These are phyloP conservation scores for Galeopsis tetrahit DNA, from an alignment of 257 asterid species.

Conservation along the genomic window DNA sequence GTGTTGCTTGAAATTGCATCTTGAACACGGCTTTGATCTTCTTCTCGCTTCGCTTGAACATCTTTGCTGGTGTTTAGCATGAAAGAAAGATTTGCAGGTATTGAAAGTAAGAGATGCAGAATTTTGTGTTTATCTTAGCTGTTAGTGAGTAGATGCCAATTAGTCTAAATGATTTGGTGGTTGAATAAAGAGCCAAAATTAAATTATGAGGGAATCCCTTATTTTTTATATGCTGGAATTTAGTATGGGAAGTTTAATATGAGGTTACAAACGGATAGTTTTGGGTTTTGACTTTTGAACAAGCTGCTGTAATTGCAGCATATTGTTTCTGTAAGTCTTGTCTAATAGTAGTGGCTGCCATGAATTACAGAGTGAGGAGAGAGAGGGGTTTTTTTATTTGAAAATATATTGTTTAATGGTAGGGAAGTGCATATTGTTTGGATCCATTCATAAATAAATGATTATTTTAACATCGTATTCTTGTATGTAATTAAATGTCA, in stretches of 20 bases:
- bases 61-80: constrained; percentile 47
- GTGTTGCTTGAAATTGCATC: constrained; percentile 89
- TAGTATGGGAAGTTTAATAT: constrained; percentile 9
- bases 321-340: constrained; percentile 9
- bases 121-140: constrained; percentile 31
- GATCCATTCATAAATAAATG: too few species aligned
- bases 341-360: constrained; percentile 40
- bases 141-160: constrained; percentile 32
- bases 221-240: constrained; percentile 25
- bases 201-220: constrained; percentile 28
- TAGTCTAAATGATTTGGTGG: constrained; percentile 41
- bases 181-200: constrained; percentile 32
- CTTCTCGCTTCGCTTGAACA: constrained; percentile 87
- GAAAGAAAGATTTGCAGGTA: constrained; percentile 37
- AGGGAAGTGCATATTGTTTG: background rate
- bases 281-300: constrained; percentile 41
- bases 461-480: too few species aligned
- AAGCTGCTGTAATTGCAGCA: constrained; percentile 37
- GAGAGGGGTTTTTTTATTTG: constrained; percentile 1
- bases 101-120: constrained; percentile 19
- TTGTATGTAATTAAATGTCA: too few species aligned
- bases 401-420: background rate
- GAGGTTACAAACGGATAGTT: constrained; percentile 38
- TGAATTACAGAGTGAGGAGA: constrained; percentile 21
- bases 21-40: constrained; percentile 81